phyloP scores from a whole-genome alignment of 1,139 yeast species.

The Candida sojae region DNA sequence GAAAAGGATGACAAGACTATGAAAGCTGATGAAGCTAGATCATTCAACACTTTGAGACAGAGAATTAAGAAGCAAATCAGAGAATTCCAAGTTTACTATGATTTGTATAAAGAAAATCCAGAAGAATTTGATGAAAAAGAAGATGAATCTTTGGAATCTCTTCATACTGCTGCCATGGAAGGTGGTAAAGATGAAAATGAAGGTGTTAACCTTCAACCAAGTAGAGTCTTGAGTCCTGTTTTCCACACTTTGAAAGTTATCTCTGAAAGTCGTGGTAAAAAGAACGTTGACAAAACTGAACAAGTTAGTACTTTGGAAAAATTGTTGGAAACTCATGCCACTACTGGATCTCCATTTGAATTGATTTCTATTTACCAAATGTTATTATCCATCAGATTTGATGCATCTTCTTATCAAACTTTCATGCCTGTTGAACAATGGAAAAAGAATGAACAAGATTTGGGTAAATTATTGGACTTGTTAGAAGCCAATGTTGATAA shows the following conservation, averaged over 20 bases:
- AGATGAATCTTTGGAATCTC: conserved; percentile 46
- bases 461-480: conserved; percentile 61
- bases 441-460: conserved; percentile 68
- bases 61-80: conserved; percentile 81
- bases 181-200: conserved; percentile 19
- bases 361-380: conserved; percentile 75
- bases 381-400: conserved; percentile 87
- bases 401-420: conserved; percentile 64
- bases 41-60: conserved; percentile 86
- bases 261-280: conserved; percentile 92
- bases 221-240: conserved; percentile 46
- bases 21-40: conserved; percentile 83
- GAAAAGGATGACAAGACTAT: conserved; percentile 69
- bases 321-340: conserved; percentile 43
- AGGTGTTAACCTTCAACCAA: conserved; percentile 18
- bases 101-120: conserved; percentile 67
- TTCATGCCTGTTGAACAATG: conserved; percentile 84
- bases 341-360: conserved; percentile 59
- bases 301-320: conserved; percentile 74
- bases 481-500: conserved; percentile 60
- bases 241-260: conserved; percentile 75
- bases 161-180: conserved; percentile 10
- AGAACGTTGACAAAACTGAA: conserved; percentile 82
- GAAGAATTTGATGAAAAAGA: conserved; percentile 66
- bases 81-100: conserved; percentile 62